Conservation (phyloP, 2,329 filamentous ascomycete genomes). For the Trichoderma simmonsii region DNA sequence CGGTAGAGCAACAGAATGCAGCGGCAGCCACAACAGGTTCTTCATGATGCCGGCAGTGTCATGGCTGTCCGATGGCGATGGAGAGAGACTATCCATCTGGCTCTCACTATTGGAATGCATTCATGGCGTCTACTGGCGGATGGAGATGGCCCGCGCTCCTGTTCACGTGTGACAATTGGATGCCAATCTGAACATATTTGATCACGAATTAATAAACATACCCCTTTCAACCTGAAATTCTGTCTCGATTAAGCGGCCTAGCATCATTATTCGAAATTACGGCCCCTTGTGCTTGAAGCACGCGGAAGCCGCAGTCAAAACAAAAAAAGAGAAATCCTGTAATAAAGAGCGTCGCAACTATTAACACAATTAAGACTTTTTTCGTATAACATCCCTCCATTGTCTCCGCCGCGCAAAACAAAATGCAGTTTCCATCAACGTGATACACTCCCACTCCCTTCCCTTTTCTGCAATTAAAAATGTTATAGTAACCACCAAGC, state of each 20-base stretch:
- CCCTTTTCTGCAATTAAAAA: not conserved
- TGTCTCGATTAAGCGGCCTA: not conserved
- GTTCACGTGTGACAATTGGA: not conserved
- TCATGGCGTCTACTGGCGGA: not conserved
- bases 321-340: slow-evolving; percentile 17
- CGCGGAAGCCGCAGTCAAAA: not conserved
- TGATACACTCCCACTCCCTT: slow-evolving; percentile 1
- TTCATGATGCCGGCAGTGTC: not conserved
- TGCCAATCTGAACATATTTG: not conserved
- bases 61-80: not conserved
- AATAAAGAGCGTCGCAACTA: slow-evolving; percentile 20
- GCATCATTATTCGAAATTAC: slow-evolving; percentile 6
- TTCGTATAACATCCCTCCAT: slow-evolving; percentile 3
- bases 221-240: not conserved
- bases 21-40: not conserved
- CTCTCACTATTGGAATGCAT: not conserved
- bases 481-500: not conserved
- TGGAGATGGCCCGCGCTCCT: not conserved
- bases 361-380: slow-evolving; percentile 15
- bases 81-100: not conserved
- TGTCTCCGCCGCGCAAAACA: slow-evolving; percentile 18
- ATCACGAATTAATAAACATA: not conserved
- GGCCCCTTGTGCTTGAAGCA: not conserved
- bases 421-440: slow-evolving; percentile 17
- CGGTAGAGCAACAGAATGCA: slow-evolving; percentile 20